Conservation (phyloP, 331 rosid genomes). For the Arachis monticola region DNA sequence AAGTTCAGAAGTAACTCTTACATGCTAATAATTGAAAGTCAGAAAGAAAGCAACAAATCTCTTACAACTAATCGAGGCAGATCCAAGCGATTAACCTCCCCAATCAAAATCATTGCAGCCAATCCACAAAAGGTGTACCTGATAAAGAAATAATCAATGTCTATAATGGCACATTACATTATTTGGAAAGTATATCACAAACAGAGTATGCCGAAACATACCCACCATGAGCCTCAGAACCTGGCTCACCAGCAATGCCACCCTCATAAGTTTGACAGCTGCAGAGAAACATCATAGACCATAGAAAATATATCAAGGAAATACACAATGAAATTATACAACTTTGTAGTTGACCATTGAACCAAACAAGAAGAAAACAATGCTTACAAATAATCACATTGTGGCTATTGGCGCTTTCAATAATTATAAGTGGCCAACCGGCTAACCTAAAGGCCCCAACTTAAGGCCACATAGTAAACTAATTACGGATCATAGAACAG, state of each 20-base stretch:
- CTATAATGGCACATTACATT: conserved; percentile 25
- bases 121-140: conserved; percentile 96
- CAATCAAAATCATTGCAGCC: conserved; percentile 89
- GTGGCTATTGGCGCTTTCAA: conserved; percentile 1
- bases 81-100: conserved; percentile 83
- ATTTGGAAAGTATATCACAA: background rate
- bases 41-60: conserved; percentile 26
- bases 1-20: conserved; percentile 9
- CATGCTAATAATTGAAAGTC: conserved; percentile 16
- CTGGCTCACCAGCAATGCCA: conserved; percentile 96
- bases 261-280: conserved; percentile 99
- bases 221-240: conserved; percentile 99
- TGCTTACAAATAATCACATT: conserved; percentile 14
- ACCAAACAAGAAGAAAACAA: background rate
- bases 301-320: conserved; percentile 14
- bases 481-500: background rate
- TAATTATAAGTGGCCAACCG: conserved; percentile 10
- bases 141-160: conserved; percentile 36
- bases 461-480: conserved; percentile 9
- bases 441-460: background rate
- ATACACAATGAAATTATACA: conserved; percentile 7
- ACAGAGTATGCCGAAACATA: conserved; percentile 51
- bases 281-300: conserved; percentile 43
- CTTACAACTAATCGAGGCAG: conserved; percentile 78
- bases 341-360: conserved; percentile 22